Evolutionary conservation across 805 yeast genomes (phyloP).

Genomic region (Clavispora asparagi): DNA sequence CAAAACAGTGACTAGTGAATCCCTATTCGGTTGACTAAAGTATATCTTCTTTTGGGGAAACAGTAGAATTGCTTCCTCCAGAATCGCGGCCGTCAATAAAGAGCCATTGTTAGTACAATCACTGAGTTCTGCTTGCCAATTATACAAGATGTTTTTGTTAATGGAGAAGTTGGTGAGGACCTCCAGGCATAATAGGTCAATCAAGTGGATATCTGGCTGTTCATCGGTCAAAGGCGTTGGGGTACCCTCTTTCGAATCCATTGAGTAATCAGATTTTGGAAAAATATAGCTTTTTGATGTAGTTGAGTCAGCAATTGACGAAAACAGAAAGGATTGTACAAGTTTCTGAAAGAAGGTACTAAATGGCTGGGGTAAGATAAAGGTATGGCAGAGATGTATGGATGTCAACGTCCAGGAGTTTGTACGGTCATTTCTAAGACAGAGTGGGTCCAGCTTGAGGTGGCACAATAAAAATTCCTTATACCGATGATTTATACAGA

Average conservation of each 20-base stretch:
- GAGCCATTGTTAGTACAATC: conserved; percentile 19
- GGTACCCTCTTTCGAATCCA: background rate
- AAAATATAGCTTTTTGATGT: background rate
- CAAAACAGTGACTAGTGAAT: conserved; percentile 13
- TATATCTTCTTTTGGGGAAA: conserved; percentile 5
- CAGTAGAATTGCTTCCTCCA: conserved; percentile 23
- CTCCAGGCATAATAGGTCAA: conserved; percentile 18
- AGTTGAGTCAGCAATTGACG: background rate
- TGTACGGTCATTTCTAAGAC: no score
- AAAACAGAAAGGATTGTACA: background rate
- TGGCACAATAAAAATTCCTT: no score
- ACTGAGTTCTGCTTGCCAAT: conserved; percentile 34
- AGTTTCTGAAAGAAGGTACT: background rate
- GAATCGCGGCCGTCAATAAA: conserved; percentile 14
- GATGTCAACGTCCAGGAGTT: background rate
- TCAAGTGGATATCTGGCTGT: conserved; percentile 10
- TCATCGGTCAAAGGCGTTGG: background rate
- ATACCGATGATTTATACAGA: no score
- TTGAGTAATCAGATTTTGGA: background rate
- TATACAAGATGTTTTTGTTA: conserved; percentile 22
- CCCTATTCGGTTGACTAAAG: conserved; percentile 4
- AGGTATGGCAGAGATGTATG: background rate
- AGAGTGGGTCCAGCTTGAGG: no score
- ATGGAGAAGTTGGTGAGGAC: conserved; percentile 20
- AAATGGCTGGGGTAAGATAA: background rate